Conservation (phyloP, 2,329 filamentous ascomycete species). For the Fusarium coffeatum region DNA sequence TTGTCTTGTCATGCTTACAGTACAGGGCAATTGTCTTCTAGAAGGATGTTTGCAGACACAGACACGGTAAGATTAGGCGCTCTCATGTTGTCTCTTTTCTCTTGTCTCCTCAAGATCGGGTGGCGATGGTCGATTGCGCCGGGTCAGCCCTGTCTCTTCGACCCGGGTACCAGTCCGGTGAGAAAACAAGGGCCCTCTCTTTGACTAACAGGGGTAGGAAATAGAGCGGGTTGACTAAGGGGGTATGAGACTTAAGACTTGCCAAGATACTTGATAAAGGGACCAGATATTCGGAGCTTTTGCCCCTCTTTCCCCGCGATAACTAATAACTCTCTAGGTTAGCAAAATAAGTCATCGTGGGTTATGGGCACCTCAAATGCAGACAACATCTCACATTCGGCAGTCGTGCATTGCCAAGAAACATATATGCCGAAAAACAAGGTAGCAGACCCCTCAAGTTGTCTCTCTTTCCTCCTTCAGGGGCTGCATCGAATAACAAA, state of each 20-base stretch:
- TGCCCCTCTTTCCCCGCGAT: conserved; percentile 35
- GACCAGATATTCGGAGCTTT: conserved; percentile 1
- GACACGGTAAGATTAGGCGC: background rate
- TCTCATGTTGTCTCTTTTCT: conserved; percentile 40
- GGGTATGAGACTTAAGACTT: background rate
- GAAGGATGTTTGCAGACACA: background rate
- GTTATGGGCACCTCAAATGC: background rate
- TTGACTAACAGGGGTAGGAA: background rate
- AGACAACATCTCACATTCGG: background rate
- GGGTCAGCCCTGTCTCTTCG: background rate
- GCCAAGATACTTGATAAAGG: background rate
- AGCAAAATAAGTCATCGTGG: too few relatives aligned
- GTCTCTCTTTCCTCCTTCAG: conserved; percentile 10
- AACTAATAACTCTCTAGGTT: background rate
- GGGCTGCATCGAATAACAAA: background rate
- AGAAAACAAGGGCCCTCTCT: background rate
- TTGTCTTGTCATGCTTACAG: background rate
- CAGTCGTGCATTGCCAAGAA: background rate
- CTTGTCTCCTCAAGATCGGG: conserved; percentile 18
- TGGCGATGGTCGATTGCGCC: background rate
- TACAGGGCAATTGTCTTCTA: background rate
- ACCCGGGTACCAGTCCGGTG: background rate
- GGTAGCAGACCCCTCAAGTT: background rate
- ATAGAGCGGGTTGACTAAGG: background rate
- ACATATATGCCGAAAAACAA: background rate